Percentiles rank a stretch among this genome's conserved stretches.
Conservation (phyloP, 169 alveolate genomes). For the Eimeria praecox region DNA sequence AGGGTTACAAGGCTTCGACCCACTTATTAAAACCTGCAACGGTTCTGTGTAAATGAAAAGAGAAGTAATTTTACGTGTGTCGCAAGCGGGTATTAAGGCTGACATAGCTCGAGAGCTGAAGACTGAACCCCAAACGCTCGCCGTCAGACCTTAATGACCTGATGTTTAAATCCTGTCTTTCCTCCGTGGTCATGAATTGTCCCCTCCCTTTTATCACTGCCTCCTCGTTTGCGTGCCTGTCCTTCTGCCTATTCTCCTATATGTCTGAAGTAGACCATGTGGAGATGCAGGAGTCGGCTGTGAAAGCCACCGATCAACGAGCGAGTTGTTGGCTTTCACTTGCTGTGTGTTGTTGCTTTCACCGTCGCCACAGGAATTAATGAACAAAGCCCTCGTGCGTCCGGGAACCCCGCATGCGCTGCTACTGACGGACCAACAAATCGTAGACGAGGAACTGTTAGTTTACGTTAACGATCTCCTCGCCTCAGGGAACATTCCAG, state of each 20-base stretch:
- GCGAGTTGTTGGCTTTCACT: background rate
- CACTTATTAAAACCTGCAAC: too few relatives aligned
- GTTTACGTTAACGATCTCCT: conserved; percentile 97
- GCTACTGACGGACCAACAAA: conserved; percentile 96
- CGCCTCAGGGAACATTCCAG: conserved; percentile 97
- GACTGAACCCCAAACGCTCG: too few relatives aligned
- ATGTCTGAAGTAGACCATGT: too few relatives aligned
- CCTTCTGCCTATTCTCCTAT: too few relatives aligned
- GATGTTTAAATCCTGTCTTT: too few relatives aligned
- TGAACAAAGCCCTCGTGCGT: conserved; percentile 95
- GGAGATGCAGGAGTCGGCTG: background rate
- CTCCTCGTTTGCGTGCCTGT: background rate
- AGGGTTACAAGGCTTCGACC: background rate
- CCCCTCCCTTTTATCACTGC: background rate
- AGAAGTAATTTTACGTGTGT: too few relatives aligned
- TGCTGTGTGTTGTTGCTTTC: background rate
- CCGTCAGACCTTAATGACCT: too few relatives aligned
- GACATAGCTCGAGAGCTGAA: too few relatives aligned
- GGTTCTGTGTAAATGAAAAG: too few relatives aligned
- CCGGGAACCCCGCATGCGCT: conserved; percentile 95
- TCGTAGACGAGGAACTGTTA: conserved; percentile 95
- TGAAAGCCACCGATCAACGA: background rate
- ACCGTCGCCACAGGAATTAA: conserved; percentile 89
- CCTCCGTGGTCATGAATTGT: too few relatives aligned
- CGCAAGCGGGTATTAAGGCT: too few relatives aligned